Conservation (phyloP, 2,329 filamentous ascomycete species). For the Zymoseptoria passerinii region DNA sequence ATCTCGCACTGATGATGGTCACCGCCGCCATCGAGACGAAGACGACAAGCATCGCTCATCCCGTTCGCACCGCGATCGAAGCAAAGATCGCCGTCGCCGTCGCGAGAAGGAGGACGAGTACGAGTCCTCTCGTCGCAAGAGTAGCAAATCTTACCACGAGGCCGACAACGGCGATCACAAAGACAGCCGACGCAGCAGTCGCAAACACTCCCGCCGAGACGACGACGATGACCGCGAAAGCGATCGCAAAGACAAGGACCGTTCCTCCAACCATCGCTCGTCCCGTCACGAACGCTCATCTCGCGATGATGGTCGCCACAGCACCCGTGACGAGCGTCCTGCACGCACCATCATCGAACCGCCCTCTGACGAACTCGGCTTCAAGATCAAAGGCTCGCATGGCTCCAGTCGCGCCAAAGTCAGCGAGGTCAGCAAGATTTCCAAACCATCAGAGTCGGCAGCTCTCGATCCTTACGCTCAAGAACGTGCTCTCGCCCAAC, state of each 20-base stretch:
- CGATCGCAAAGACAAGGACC: slow-evolving; percentile 37
- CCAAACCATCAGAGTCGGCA: slow-evolving; percentile 9
- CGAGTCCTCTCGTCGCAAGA: slow-evolving; percentile 27
- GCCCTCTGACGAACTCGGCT: slow-evolving; percentile 35
- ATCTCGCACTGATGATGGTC: slow-evolving; percentile 52
- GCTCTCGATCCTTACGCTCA: slow-evolving; percentile 26
- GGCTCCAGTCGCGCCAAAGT: slow-evolving; percentile 17
- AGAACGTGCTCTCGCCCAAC: slow-evolving; percentile 26
- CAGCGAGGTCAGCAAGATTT: slow-evolving; percentile 18
- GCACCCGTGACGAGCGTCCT: slow-evolving; percentile 26
- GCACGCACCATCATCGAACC: slow-evolving; percentile 17
- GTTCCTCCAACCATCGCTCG: slow-evolving; percentile 35
- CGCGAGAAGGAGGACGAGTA: slow-evolving; percentile 25
- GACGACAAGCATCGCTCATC: slow-evolving; percentile 34
- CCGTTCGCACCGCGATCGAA: slow-evolving; percentile 40
- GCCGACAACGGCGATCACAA: slow-evolving; percentile 21
- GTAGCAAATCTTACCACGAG: slow-evolving; percentile 30
- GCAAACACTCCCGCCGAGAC: slow-evolving; percentile 39
- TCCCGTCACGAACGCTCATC: slow-evolving; percentile 27
- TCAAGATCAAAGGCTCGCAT: slow-evolving; percentile 40
- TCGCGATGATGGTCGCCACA: slow-evolving; percentile 11
- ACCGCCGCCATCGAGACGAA: slow-evolving; percentile 48
- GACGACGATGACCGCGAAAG: slow-evolving; percentile 42
- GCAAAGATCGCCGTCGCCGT: slow-evolving; percentile 34
- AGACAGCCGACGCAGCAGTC: slow-evolving; percentile 20